These are phyloP conservation scores for Suhomyces terraborum DNA, from an alignment of 1,139 yeast genomes.

Conservation along the genomic window DNA sequence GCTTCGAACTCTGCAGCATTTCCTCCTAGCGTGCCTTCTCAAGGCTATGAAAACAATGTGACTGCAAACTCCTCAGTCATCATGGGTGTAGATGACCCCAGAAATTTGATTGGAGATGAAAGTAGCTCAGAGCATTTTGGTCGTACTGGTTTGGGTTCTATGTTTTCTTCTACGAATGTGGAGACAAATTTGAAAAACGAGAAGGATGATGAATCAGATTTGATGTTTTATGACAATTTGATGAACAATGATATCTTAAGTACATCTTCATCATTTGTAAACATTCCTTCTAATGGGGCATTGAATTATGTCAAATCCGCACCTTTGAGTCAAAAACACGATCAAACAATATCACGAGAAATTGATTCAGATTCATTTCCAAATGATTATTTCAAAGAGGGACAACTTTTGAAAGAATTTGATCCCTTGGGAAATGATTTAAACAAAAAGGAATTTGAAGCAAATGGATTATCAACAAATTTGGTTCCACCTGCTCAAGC, in stretches of 20 bases:
- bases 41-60: constrained; percentile 9
- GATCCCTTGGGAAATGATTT: constrained; percentile 3
- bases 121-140: constrained; percentile 19
- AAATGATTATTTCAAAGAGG: constrained; percentile 11
- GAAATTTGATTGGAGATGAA: constrained; percentile 13
- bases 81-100: constrained; percentile 10
- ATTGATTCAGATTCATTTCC: constrained; percentile 11
- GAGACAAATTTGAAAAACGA: constrained; percentile 4
- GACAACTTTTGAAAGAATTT: neutral
- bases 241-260: constrained; percentile 13
- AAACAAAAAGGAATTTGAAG: neutral
- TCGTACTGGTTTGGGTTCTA: constrained; percentile 19
- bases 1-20: constrained; percentile 32
- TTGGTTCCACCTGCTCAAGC: constrained; percentile 18
- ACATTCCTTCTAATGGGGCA: constrained; percentile 7
- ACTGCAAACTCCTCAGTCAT: constrained; percentile 9
- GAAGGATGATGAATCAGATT: constrained; percentile 12
- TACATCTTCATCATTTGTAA: constrained; percentile 17
- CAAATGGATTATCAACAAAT: constrained; percentile 6
- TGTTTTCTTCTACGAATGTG: constrained; percentile 13
- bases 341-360: neutral
- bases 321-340: constrained; percentile 5
- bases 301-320: constrained; percentile 5
- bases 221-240: constrained; percentile 14
- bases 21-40: constrained; percentile 29